These are phyloP conservation scores for Lolium multiflorum DNA, from an alignment of 176 grass and related monocot genomes.

Conservation along the genomic window DNA sequence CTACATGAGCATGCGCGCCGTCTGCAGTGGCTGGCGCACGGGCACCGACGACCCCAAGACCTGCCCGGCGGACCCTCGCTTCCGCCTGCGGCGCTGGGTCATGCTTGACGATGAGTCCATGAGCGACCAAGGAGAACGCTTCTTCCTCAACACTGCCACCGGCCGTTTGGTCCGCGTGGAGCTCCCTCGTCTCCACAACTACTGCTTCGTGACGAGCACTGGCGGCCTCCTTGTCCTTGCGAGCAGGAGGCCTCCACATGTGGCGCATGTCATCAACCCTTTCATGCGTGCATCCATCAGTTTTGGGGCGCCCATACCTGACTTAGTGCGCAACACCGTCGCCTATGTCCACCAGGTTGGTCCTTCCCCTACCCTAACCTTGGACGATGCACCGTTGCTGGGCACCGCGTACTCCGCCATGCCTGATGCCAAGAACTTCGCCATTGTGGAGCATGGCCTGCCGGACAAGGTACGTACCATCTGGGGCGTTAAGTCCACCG, in stretches of 20 bases:
- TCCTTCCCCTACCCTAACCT: neutral
- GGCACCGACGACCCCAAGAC: neutral
- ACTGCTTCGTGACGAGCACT: neutral
- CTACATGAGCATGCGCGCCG: slow-evolving; percentile 31
- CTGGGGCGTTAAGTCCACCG: neutral
- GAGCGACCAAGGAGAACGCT: no score
- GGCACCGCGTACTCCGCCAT: neutral
- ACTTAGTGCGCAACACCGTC: neutral
- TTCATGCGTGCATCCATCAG: neutral
- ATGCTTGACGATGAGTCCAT: neutral
- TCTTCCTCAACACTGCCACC: neutral
- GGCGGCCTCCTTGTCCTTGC: neutral
- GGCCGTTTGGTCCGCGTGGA: neutral
- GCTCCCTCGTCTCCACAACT: no score
- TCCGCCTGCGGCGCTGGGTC: neutral
- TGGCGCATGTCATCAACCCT: neutral
- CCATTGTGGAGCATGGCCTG: neutral
- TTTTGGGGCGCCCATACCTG: neutral
- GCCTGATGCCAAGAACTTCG: neutral
- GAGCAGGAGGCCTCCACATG: neutral
- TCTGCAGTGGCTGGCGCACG: slow-evolving; percentile 33
- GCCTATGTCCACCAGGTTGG: neutral
- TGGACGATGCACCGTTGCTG: neutral
- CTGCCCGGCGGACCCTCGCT: neutral
- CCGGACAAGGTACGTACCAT: neutral